These are phyloP conservation scores for Dactylellina leptospora DNA, from an alignment of 2,329 filamentous ascomycete species.

Conservation along the genomic window DNA sequence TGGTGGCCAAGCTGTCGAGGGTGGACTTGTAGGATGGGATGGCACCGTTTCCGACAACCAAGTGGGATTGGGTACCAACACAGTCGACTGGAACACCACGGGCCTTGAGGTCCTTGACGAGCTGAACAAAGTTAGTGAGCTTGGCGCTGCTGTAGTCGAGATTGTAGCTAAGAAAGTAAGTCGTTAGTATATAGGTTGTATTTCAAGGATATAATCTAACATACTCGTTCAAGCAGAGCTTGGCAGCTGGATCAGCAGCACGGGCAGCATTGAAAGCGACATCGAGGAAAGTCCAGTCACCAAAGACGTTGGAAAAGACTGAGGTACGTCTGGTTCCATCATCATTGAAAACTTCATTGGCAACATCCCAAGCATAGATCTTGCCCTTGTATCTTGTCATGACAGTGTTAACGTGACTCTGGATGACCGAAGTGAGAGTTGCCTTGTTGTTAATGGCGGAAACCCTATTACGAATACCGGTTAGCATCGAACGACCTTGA, in stretches of 20 bases:
- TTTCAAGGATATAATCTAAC: slow-evolving; percentile 59
- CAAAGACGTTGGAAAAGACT: slow-evolving; percentile 74
- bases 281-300: slow-evolving; percentile 71
- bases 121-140: slow-evolving; percentile 65
- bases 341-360: slow-evolving; percentile 68
- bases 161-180: slow-evolving; percentile 64
- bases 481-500: not conserved
- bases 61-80: slow-evolving; percentile 69
- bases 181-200: slow-evolving; percentile 57
- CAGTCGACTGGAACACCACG: slow-evolving; percentile 73
- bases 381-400: slow-evolving; percentile 71
- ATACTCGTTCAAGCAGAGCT: slow-evolving; percentile 77
- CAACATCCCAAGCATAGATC: slow-evolving; percentile 71
- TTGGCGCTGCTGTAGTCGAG: slow-evolving; percentile 71
- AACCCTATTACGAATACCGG: slow-evolving; percentile 63
- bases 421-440: slow-evolving; percentile 67
- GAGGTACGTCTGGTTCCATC: slow-evolving; percentile 68
- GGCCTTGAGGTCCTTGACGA: slow-evolving; percentile 71
- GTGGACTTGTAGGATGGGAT: slow-evolving; percentile 61
- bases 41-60: slow-evolving; percentile 63
- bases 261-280: slow-evolving; percentile 76
- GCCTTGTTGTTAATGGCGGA: slow-evolving; percentile 65
- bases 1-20: slow-evolving; percentile 66
- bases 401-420: slow-evolving; percentile 69
- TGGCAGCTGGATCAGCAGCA: slow-evolving; percentile 71